Conservation (phyloP, 2,329 filamentous ascomycete species). For the Cladosporium sp. region DNA sequence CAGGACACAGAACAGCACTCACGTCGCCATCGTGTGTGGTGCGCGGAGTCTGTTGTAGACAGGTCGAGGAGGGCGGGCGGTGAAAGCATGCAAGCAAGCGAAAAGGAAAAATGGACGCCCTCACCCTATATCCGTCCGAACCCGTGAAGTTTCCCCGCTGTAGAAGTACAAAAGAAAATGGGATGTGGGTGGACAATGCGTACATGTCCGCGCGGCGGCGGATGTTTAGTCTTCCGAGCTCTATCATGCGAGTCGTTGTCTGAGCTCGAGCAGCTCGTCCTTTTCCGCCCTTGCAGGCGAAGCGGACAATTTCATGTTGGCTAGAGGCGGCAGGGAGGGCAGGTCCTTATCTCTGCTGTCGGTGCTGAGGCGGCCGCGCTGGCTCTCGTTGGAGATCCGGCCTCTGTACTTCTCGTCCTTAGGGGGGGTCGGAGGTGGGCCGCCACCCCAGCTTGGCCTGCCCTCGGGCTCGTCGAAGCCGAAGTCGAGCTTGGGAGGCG, state of each 20-base stretch:
- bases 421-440: conserved; percentile 41
- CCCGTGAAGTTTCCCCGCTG: neutral
- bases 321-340: conserved; percentile 20
- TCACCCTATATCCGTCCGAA: neutral
- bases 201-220: neutral
- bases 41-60: neutral
- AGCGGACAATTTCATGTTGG: conserved; percentile 16
- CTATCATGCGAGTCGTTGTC: neutral
- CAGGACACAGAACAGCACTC: neutral
- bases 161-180: conserved; percentile 10
- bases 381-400: neutral
- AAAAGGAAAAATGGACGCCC: neutral
- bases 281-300: conserved; percentile 17
- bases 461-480: conserved; percentile 17
- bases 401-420: conserved; percentile 29
- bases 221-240: neutral
- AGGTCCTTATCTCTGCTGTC: conserved; percentile 22
- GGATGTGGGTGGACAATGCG: neutral
- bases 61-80: neutral
- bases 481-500: conserved; percentile 27
- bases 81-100: neutral
- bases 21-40: neutral
- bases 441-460: conserved; percentile 19
- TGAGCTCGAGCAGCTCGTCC: conserved; percentile 16
- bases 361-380: conserved; percentile 15